phyloP scores from a whole-genome alignment of 2,329 filamentous ascomycete species.

The Colletotrichum brevisporum region DNA sequence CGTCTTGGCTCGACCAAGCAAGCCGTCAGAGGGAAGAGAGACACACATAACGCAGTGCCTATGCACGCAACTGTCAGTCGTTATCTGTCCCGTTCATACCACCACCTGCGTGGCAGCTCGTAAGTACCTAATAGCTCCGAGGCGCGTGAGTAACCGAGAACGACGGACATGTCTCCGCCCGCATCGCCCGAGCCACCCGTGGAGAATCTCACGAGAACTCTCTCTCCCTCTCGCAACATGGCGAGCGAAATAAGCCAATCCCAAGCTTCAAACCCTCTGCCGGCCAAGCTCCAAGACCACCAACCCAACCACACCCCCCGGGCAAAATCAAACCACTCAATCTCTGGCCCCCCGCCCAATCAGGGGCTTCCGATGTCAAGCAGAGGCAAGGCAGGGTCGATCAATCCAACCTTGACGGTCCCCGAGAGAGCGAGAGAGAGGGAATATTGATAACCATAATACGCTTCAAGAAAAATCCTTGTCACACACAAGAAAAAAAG shows the following conservation, averaged over 20 bases:
- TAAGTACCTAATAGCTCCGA: conserved; percentile 7
- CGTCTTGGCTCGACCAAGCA: conserved; percentile 16
- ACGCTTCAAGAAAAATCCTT: neutral
- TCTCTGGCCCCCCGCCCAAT: conserved; percentile 25
- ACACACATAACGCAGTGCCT: too few relatives aligned
- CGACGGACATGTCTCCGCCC: conserved; percentile 4
- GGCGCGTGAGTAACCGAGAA: conserved; percentile 24
- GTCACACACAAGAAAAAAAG: neutral
- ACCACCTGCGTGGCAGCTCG: neutral
- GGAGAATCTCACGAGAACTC: neutral
- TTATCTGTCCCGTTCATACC: too few relatives aligned
- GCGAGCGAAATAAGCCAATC: neutral
- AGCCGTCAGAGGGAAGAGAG: neutral
- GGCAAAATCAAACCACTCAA: neutral
- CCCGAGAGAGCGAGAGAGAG: neutral
- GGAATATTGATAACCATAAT: conserved; percentile 20
- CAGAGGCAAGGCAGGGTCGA: neutral
- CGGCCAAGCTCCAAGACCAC: neutral
- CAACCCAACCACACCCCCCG: neutral
- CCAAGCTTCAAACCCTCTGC: neutral
- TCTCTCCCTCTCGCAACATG: conserved; percentile 2
- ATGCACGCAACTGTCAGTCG: too few relatives aligned
- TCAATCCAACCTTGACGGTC: neutral
- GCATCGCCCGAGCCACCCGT: neutral
- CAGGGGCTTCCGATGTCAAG: conserved; percentile 21